These are phyloP conservation scores for Davidsoniella virescens DNA, from an alignment of 2,329 filamentous ascomycete species.

Conservation along the genomic window DNA sequence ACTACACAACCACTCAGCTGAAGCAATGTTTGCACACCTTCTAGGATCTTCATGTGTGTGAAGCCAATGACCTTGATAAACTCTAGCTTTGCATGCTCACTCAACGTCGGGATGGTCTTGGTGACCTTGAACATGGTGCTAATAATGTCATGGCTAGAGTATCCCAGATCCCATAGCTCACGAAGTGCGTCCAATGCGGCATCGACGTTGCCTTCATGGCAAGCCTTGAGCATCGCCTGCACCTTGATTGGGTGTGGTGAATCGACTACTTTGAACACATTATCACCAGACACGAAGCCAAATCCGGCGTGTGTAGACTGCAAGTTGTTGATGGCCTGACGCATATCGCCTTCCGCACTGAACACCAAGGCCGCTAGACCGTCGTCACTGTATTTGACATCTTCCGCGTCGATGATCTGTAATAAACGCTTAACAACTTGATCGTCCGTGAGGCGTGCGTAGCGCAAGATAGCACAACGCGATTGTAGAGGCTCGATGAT, in stretches of 20 bases:
- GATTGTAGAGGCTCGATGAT: slow-evolving; percentile 99
- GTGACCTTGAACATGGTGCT: slow-evolving; percentile 98
- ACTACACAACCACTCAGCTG: slow-evolving; percentile 88
- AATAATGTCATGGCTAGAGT: slow-evolving; percentile 98
- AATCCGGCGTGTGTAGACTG: slow-evolving; percentile 89
- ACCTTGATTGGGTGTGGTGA: slow-evolving; percentile 96
- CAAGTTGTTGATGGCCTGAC: slow-evolving; percentile 95
- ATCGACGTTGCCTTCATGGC: slow-evolving; percentile 83
- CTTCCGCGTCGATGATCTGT: slow-evolving; percentile 86
- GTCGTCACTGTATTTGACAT: slow-evolving; percentile 81
- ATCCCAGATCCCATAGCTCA: slow-evolving; percentile 87
- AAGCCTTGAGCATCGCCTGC: slow-evolving; percentile 95
- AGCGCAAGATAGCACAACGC: slow-evolving; percentile 86
- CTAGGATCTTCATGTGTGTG: slow-evolving; percentile 97
- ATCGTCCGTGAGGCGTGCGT: slow-evolving; percentile 77
- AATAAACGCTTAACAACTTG: slow-evolving; percentile 82
- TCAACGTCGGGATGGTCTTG: slow-evolving; percentile 81
- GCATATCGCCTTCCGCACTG: slow-evolving; percentile 94
- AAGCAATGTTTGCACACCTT: slow-evolving; percentile 86
- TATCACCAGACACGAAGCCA: slow-evolving; percentile 91
- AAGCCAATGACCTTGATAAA: slow-evolving; percentile 99
- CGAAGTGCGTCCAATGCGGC: slow-evolving; percentile 70
- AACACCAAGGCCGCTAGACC: slow-evolving; percentile 93
- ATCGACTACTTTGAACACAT: slow-evolving; percentile 95
- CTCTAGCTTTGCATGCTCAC: slow-evolving; percentile 88